Evolutionary conservation across 345 rosid genomes (phyloP).

Genomic region (Aquilaria malaccensis): DNA sequence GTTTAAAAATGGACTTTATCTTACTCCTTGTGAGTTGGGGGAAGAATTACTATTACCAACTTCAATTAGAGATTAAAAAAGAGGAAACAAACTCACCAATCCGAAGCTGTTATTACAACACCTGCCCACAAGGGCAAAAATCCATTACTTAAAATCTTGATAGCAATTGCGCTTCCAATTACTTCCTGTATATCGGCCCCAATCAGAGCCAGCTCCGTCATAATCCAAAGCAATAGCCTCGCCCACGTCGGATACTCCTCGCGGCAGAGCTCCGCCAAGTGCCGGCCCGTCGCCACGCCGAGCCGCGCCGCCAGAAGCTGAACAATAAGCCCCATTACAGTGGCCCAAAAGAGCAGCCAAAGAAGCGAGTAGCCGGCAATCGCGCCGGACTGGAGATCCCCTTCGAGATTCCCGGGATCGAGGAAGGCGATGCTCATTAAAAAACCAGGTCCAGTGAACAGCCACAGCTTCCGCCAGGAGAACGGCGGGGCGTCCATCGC

Average conservation of each 20-base stretch:
- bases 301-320: slow-evolving; percentile 86
- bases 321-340: slow-evolving; percentile 87
- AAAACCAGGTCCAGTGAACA: slow-evolving; percentile 93
- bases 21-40: no score
- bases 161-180: slow-evolving; percentile 91
- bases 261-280: slow-evolving; percentile 88
- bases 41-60: no score
- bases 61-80: not conserved
- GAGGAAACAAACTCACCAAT: slow-evolving; percentile 44
- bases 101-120: slow-evolving; percentile 78
- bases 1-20: no score
- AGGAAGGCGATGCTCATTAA: slow-evolving; percentile 90
- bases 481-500: slow-evolving; percentile 45
- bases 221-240: slow-evolving; percentile 62
- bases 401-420: slow-evolving; percentile 95
- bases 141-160: slow-evolving; percentile 76
- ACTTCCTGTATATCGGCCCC: slow-evolving; percentile 97
- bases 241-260: slow-evolving; percentile 95
- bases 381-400: slow-evolving; percentile 94
- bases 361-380: slow-evolving; percentile 89
- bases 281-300: slow-evolving; percentile 88
- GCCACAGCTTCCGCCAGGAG: slow-evolving; percentile 90
- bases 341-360: slow-evolving; percentile 91
- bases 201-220: slow-evolving; percentile 88
- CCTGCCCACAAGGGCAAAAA: slow-evolving; percentile 85